A percentile compares a stretch with the other conserved stretches of the same genome.
phyloP scores from a whole-genome alignment of 2,329 filamentous ascomycete genomes.

The Chrysoporthe puriensis region DNA sequence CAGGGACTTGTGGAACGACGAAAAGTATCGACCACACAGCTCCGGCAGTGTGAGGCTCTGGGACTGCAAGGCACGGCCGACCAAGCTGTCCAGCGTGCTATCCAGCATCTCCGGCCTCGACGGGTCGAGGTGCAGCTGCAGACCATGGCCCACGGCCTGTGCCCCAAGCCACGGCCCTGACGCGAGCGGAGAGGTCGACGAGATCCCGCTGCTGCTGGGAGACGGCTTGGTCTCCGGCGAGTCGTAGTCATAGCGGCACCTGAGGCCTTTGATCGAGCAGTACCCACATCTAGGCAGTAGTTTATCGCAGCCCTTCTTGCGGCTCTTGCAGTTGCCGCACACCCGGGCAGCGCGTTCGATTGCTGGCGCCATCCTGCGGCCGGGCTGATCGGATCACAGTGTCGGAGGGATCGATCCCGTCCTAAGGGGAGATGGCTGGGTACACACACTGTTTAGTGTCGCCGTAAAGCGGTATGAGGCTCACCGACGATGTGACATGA shows the following conservation, averaged over 20 bases:
- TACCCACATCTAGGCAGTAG: constrained; percentile 24
- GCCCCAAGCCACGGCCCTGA: not conserved
- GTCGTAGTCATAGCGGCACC: not conserved
- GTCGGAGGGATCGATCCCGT: not conserved
- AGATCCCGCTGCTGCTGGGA: not conserved
- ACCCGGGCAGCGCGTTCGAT: constrained; percentile 8
- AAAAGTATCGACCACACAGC: not conserved
- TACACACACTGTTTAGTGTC: not conserved
- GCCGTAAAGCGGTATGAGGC: not conserved
- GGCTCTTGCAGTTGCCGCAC: constrained; percentile 26
- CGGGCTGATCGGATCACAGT: not conserved
- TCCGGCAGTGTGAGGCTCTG: not conserved
- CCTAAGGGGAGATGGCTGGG: not conserved
- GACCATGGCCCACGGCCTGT: not conserved
- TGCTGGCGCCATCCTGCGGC: not conserved
- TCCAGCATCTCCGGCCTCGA: not conserved
- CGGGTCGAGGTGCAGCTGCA: constrained; percentile 18
- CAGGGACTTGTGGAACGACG: not conserved
- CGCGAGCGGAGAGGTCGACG: not conserved
- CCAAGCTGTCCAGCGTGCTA: not conserved
- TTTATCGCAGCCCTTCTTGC: constrained; percentile 29
- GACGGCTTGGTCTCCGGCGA: not conserved
- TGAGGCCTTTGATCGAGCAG: constrained; percentile 3
- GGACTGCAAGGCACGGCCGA: not conserved
- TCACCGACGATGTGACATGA: not conserved